Evolutionary conservation across 805 yeast species (phyloP).

Genomic region (Barnettozyma populi): DNA sequence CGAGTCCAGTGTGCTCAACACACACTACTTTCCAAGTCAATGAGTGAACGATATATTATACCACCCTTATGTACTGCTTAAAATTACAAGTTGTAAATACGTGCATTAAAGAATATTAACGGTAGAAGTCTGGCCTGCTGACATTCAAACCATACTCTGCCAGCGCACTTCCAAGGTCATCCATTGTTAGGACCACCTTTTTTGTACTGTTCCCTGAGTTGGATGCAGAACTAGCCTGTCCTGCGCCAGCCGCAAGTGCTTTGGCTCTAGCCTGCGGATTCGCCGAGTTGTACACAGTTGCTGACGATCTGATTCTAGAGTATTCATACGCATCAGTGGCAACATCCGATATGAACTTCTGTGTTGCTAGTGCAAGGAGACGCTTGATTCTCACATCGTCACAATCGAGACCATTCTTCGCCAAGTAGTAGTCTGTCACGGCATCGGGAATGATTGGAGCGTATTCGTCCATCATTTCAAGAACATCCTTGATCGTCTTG

Average conservation of each 20-base stretch:
- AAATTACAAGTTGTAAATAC: background rate
- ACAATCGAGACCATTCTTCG: constrained; percentile 80
- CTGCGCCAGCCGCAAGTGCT: constrained; percentile 64
- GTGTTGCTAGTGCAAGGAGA: constrained; percentile 89
- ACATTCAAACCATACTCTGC: constrained; percentile 90
- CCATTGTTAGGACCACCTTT: constrained; percentile 86
- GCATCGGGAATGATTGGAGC: constrained; percentile 97
- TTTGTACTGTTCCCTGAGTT: constrained; percentile 47
- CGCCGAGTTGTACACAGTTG: constrained; percentile 78
- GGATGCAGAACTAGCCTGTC: constrained; percentile 29
- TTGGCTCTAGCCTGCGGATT: constrained; percentile 85
- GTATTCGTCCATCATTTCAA: constrained; percentile 86
- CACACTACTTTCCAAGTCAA: constrained; percentile 55
- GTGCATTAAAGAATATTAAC: constrained; percentile 37
- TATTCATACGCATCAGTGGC: constrained; percentile 97
- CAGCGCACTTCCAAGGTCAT: constrained; percentile 86
- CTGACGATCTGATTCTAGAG: constrained; percentile 83
- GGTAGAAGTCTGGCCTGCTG: constrained; percentile 88
- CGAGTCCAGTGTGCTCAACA: constrained; percentile 50
- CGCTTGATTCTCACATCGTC: constrained; percentile 66
- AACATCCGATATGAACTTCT: constrained; percentile 87
- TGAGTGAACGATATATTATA: background rate
- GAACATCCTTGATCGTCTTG: constrained; percentile 75
- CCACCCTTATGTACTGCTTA: background rate
- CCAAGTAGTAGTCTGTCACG: constrained; percentile 86